Percentiles rank a stretch among this genome's conserved stretches.
These are phyloP conservation scores for Mycena olivaceomarginata DNA, from an alignment of 768 basidiomycete genomes.

Conservation along the genomic window DNA sequence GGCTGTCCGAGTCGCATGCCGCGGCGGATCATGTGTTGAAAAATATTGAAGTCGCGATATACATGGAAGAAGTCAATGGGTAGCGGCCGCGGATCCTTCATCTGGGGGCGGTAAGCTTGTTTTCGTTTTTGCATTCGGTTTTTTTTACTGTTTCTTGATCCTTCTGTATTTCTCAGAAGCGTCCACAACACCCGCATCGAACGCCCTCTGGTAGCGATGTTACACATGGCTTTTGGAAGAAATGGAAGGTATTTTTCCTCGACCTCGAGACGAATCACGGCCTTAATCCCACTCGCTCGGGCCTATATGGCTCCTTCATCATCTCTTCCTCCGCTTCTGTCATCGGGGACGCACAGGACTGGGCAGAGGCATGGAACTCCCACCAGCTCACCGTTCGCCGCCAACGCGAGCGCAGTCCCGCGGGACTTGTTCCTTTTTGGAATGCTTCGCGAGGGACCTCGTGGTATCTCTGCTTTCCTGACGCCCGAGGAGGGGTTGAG, in stretches of 20 bases:
- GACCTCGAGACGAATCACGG: conserved; percentile 49
- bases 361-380: conserved; percentile 53
- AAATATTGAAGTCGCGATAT: too few species aligned
- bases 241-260: conserved; percentile 56
- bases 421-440: conserved; percentile 47
- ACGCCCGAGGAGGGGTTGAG: conserved; percentile 14
- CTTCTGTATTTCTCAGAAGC: too few species aligned
- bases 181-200: too few species aligned
- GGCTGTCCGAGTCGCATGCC: too few species aligned
- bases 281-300: conserved; percentile 41
- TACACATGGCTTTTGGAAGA: conserved; percentile 49
- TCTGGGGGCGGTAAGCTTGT: too few species aligned
- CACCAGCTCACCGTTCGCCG: conserved; percentile 43
- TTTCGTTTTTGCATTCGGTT: too few species aligned
- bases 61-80: too few species aligned
- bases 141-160: too few species aligned
- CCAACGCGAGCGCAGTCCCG: conserved; percentile 37
- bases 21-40: too few species aligned
- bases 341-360: conserved; percentile 50
- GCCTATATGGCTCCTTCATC: conserved; percentile 55
- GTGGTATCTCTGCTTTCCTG: conserved; percentile 29
- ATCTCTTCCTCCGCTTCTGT: conserved; percentile 51
- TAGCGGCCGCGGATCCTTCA: too few species aligned
- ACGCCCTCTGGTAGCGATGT: too few species aligned
- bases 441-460: conserved; percentile 38